Evolutionary conservation across 495 filamentous ascomycete genomes (phyloP), one percentile per base, ranked within the genome.

Genomic region (Letharia columbiana): DNA sequence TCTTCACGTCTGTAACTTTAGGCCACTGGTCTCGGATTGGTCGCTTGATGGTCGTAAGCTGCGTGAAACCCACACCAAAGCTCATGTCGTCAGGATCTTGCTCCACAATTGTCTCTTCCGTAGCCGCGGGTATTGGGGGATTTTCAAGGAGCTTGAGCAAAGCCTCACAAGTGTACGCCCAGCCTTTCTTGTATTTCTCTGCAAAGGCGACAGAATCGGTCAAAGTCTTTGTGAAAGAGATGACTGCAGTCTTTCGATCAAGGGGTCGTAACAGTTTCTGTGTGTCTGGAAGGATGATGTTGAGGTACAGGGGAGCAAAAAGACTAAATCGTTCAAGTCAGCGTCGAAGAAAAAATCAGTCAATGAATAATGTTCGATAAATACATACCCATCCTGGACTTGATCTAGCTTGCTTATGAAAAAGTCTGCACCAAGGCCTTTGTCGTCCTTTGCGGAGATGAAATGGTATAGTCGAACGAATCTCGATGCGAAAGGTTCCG

Each of bases 401-500:
- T 85, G 78, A 71, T 98, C 92, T 44, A 88, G 85, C 65, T 89
- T 82, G 66, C 79, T 81, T 77, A 96, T 88, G 77, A 96, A 87
- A 75, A 90, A 95, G 75, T 99, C 95, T 20, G 91, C 84, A 57
- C 91, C 92, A 60, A 92, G 83, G 39, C 91, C 91, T 71, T 91
- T 86, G 28, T 86, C 81, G 50, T 86, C 82, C 50, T 83, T 84
- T 15, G 91, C 87, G 58, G 89, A 90, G 49, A 98, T 81, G 71
- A 97, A 87, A 74, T 97, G 92, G 75, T 91, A 98, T 79, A 98
- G 90, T 44, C 91, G 89, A 41, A 90, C 86, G 70, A 98, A 96
- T 61, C 90, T 86, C 40, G 87, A 75, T 50, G 89, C 87, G 74
- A 94, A 87, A 41, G 81, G 86, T 68, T 96, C 92, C 0, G 92